Conservation (phyloP, 2,329 filamentous ascomycete genomes). For the Hymenoscyphus occultus region DNA sequence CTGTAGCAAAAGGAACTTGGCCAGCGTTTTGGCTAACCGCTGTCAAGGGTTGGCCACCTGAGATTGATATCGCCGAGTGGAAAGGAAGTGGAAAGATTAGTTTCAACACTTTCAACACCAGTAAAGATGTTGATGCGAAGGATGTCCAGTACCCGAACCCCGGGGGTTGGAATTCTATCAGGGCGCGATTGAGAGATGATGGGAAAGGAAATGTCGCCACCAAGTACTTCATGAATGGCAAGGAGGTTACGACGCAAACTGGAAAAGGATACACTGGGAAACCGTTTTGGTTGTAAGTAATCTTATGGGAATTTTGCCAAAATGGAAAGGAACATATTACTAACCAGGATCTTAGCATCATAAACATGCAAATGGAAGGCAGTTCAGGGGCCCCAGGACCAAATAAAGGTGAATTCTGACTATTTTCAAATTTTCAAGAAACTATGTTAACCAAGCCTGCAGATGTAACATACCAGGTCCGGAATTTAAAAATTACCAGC, state of each 20-base stretch:
- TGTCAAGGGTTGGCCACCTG: conserved; percentile 54
- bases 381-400: conserved; percentile 13
- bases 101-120: conserved; percentile 55
- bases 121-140: conserved; percentile 44
- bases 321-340: background rate
- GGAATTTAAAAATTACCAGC: conserved; percentile 9
- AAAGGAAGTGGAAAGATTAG: conserved; percentile 53
- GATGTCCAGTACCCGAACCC: conserved; percentile 49
- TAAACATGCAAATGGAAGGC: conserved; percentile 16
- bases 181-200: conserved; percentile 48
- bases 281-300: conserved; percentile 32
- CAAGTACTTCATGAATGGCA: conserved; percentile 53
- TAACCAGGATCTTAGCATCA: conserved; percentile 5
- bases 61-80: conserved; percentile 61
- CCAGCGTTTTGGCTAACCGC: conserved; percentile 58
- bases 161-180: conserved; percentile 47
- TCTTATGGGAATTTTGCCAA: background rate
- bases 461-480: conserved; percentile 10
- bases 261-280: conserved; percentile 49
- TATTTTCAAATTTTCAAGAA: background rate
- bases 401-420: conserved; percentile 3
- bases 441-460: background rate
- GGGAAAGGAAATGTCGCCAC: conserved; percentile 50
- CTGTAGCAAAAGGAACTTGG: conserved; percentile 47
- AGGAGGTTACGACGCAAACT: conserved; percentile 47